A percentile compares a stretch with the other conserved stretches of the same genome.
These are phyloP conservation scores for Geotrichum fermentans DNA, from an alignment of 1,139 yeast species.

Conservation along the genomic window DNA sequence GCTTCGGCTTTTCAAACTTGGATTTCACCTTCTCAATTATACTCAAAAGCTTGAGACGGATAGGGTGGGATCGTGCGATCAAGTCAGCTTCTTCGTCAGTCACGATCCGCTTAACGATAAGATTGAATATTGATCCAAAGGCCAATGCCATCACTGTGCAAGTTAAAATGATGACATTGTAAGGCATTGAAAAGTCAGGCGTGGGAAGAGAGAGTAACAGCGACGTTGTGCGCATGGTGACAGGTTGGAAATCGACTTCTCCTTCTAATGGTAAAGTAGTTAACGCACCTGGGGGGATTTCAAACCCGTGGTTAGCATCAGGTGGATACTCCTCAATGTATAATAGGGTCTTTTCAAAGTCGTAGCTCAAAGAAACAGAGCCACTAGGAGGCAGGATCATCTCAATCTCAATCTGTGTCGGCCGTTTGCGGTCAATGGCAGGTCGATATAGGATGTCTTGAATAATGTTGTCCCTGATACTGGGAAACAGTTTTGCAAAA, in stretches of 20 bases:
- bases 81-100: conserved; percentile 70
- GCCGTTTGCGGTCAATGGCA: conserved; percentile 73
- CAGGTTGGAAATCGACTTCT: conserved; percentile 32
- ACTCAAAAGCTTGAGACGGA: conserved; percentile 2
- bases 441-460: conserved; percentile 62
- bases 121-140: conserved; percentile 80
- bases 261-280: conserved; percentile 41
- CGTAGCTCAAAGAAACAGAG: conserved; percentile 61
- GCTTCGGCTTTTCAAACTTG: conserved; percentile 20
- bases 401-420: conserved; percentile 74
- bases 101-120: conserved; percentile 68
- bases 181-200: conserved; percentile 98
- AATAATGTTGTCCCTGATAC: conserved; percentile 38
- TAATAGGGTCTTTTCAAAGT: conserved; percentile 81
- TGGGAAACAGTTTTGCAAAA: conserved; percentile 4
- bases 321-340: conserved; percentile 94
- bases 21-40: conserved; percentile 3
- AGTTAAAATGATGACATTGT: conserved; percentile 89
- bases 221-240: conserved; percentile 76
- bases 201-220: conserved; percentile 83
- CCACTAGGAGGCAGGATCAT: conserved; percentile 61
- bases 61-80: conserved; percentile 18
- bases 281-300: conserved; percentile 79
- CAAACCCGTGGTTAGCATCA: conserved; percentile 97
- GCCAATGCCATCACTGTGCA: conserved; percentile 90